These are phyloP conservation scores for Vigna trinervia DNA, from an alignment of 306 rosid species.

Conservation along the genomic window DNA sequence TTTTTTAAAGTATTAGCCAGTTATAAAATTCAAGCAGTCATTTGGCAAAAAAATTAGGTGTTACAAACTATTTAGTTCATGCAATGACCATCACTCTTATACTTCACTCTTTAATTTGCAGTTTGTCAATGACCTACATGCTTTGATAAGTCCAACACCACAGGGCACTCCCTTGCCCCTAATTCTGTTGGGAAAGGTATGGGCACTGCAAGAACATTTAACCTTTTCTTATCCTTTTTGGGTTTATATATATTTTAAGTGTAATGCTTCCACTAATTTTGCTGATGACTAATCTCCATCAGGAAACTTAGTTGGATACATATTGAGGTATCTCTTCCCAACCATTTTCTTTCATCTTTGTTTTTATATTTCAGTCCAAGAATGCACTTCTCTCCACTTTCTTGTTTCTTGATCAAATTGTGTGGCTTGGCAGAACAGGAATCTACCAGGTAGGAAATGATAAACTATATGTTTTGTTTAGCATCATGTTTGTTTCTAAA, in stretches of 20 bases:
- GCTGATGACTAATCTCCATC: neutral
- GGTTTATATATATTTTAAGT: too few species aligned
- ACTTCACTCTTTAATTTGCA: constrained; percentile 50
- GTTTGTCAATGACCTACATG: constrained; percentile 93
- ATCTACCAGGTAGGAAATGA: constrained; percentile 63
- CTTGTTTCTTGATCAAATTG: constrained; percentile 95
- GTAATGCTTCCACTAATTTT: neutral
- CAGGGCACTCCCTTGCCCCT: constrained; percentile 85
- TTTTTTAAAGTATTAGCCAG: constrained; percentile 12
- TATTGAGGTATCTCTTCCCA: neutral
- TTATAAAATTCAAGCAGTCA: constrained; percentile 20
- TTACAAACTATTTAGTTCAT: constrained; percentile 8
- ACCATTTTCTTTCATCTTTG: neutral
- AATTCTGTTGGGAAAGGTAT: constrained; percentile 88
- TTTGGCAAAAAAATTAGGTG: neutral
- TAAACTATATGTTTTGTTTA: constrained; percentile 5
- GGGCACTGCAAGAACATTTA: constrained; percentile 20
- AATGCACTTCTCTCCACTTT: constrained; percentile 88
- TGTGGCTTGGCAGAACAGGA: constrained; percentile 92
- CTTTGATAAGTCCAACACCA: constrained; percentile 82
- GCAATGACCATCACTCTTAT: constrained; percentile 22
- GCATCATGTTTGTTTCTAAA: constrained; percentile 30
- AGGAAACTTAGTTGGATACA: neutral
- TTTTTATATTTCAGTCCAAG: constrained; percentile 68
- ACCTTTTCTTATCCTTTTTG: neutral